Conservation (phyloP, 73 alveolate genomes). For the Halteria grandinella region DNA sequence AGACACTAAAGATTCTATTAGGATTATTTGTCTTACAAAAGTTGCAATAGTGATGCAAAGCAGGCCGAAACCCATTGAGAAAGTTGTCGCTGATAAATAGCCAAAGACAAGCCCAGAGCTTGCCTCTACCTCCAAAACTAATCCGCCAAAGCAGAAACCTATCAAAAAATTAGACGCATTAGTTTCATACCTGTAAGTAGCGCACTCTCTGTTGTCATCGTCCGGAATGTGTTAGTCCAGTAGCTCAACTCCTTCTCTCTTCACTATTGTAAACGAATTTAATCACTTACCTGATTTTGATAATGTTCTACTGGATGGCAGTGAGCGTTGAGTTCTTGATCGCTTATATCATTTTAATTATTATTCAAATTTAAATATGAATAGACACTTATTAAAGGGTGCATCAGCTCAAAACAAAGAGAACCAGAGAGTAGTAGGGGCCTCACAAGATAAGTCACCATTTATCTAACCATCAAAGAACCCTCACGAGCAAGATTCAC, state of each 20-base stretch:
- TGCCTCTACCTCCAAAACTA: constrained; percentile 13
- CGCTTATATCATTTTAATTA: constrained; percentile 40
- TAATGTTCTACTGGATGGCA: constrained; percentile 35
- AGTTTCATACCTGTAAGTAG: constrained; percentile 45
- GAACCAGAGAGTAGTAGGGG: no score
- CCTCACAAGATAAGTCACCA: no score
- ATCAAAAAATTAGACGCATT: background rate
- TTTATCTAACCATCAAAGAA: no score
- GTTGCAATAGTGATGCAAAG: constrained; percentile 60
- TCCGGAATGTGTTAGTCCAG: constrained; percentile 56
- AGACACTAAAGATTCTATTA: constrained; percentile 27
- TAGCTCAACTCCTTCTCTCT: constrained; percentile 60
- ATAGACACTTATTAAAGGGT: no score
- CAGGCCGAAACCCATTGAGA: constrained; percentile 70
- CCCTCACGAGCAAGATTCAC: no score
- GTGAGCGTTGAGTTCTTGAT: constrained; percentile 57
- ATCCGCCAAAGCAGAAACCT: constrained; percentile 67
- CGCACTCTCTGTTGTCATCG: constrained; percentile 58
- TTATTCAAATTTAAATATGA: constrained; percentile 9
- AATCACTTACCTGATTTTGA: constrained; percentile 16
- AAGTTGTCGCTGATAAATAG: constrained; percentile 44
- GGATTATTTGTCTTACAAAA: constrained; percentile 16
- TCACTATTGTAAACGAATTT: background rate
- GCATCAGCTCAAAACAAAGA: no score
- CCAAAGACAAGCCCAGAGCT: constrained; percentile 12